These are phyloP conservation scores for Ceratocystiopsis minuta DNA, from an alignment of 2,329 filamentous ascomycete species.

Conservation along the genomic window DNA sequence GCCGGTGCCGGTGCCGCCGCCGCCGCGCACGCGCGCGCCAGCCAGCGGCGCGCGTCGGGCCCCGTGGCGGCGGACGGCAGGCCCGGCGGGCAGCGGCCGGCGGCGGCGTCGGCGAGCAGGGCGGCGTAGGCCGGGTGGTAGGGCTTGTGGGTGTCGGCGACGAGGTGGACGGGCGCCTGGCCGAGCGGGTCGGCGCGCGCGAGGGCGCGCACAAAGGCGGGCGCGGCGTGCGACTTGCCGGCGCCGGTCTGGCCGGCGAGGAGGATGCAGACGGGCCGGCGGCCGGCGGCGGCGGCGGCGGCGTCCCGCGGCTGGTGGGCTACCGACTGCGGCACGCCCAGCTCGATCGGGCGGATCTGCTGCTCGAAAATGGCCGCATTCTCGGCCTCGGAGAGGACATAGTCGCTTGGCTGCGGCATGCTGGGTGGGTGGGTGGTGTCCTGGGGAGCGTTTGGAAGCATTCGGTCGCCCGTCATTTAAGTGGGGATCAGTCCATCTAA, in stretches of 20 bases:
- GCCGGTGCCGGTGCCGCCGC: conserved; percentile 11
- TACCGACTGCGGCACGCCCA: background rate
- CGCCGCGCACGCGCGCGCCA: conserved; percentile 20
- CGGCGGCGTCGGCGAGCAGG: conserved; percentile 11
- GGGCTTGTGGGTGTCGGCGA: conserved; percentile 31
- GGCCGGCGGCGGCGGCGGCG: background rate
- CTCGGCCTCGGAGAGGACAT: conserved; percentile 13
- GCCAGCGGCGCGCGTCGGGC: conserved; percentile 26
- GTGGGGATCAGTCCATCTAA: too few relatives aligned
- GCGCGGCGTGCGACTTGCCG: conserved; percentile 27
- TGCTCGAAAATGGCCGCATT: conserved; percentile 13
- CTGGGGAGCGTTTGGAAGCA: too few relatives aligned
- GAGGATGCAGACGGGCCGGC: conserved; percentile 21
- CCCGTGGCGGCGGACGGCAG: conserved; percentile 22
- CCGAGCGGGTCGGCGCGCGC: too few relatives aligned
- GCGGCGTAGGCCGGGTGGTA: conserved; percentile 25
- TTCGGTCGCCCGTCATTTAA: too few relatives aligned
- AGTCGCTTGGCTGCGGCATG: conserved; percentile 6
- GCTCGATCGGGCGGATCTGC: conserved; percentile 10
- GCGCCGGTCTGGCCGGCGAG: conserved; percentile 29
- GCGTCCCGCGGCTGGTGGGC: too few relatives aligned
- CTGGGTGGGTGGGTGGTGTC: too few relatives aligned
- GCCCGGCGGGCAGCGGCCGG: conserved; percentile 12
- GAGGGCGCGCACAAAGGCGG: conserved; percentile 5
- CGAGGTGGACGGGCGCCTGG: conserved; percentile 20